Conservation (phyloP, 768 basidiomycete genomes). For the Leccinum variicolor region DNA sequence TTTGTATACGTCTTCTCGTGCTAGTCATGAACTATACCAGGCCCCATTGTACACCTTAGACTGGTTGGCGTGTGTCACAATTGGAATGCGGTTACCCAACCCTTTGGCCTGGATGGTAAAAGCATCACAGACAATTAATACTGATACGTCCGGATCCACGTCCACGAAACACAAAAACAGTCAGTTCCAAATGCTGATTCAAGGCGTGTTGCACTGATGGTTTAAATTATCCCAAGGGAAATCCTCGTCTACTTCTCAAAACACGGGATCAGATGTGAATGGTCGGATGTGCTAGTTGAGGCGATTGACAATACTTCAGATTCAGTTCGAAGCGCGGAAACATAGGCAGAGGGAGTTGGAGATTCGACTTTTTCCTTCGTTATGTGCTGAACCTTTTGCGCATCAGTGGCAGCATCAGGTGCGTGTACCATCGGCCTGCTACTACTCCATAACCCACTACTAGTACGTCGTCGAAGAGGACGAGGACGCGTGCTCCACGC, state of each 20-base stretch:
- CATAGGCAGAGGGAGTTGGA: conserved; percentile 4
- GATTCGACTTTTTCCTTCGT: background rate
- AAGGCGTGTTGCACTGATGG: too few relatives aligned
- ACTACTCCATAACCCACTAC: background rate
- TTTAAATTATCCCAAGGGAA: too few relatives aligned
- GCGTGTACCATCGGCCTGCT: background rate
- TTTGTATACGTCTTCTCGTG: background rate
- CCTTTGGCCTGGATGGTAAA: background rate
- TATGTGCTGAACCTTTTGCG: background rate
- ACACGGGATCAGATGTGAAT: background rate
- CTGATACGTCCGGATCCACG: too few relatives aligned
- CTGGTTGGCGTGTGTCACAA: background rate
- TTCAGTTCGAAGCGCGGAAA: conserved; percentile 2
- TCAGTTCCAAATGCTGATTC: too few relatives aligned
- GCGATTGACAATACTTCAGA: background rate
- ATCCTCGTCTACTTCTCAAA: background rate
- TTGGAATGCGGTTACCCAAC: background rate
- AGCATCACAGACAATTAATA: too few relatives aligned
- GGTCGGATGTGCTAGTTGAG: too few relatives aligned
- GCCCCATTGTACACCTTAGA: background rate
- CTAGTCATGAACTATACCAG: background rate
- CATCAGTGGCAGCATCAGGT: background rate
- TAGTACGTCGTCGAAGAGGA: conserved; percentile 13
- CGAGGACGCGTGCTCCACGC: conserved; percentile 1
- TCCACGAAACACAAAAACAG: too few relatives aligned